phyloP scores from a whole-genome alignment of 805 yeast genomes.

The Saccharomyces mikatae region DNA sequence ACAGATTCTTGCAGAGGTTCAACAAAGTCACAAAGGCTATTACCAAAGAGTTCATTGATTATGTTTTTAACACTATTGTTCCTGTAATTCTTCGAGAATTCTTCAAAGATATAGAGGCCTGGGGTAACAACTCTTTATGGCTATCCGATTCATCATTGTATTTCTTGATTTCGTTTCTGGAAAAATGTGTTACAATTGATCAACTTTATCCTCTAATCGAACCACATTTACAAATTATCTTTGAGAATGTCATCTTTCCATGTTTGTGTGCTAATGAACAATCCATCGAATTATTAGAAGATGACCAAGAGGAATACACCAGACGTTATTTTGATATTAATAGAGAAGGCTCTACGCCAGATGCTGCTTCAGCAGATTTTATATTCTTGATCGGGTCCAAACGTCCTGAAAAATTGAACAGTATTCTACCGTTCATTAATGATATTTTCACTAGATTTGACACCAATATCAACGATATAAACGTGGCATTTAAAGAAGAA shows the following conservation, averaged over 20 bases:
- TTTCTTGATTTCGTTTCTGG: constrained; percentile 58
- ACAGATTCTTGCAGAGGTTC: constrained; percentile 61
- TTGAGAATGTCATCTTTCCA: constrained; percentile 67
- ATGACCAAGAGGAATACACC: constrained; percentile 76
- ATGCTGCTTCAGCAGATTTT: constrained; percentile 71
- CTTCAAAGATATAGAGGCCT: constrained; percentile 38
- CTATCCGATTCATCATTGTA: constrained; percentile 54
- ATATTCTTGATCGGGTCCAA: constrained; percentile 50
- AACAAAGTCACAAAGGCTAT: constrained; percentile 36
- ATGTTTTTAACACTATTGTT: constrained; percentile 48
- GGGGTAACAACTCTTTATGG: constrained; percentile 46
- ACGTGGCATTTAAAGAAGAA: constrained; percentile 59
- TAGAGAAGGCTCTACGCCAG: constrained; percentile 62
- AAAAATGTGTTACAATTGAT: constrained; percentile 48
- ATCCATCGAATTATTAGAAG: constrained; percentile 63
- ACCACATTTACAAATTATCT: constrained; percentile 55
- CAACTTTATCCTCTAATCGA: constrained; percentile 56
- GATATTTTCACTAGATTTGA: constrained; percentile 35
- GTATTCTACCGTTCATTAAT: constrained; percentile 50
- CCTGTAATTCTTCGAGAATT: constrained; percentile 65
- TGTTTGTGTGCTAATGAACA: constrained; percentile 60
- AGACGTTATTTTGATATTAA: constrained; percentile 60
- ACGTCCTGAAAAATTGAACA: constrained; percentile 49
- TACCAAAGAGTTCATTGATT: constrained; percentile 44
- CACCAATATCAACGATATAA: constrained; percentile 29